A percentile compares a stretch with the other conserved stretches of the same genome.
Evolutionary conservation across 2,329 filamentous ascomycete species (phyloP).

Genomic region (Bretziella fagacearum): DNA sequence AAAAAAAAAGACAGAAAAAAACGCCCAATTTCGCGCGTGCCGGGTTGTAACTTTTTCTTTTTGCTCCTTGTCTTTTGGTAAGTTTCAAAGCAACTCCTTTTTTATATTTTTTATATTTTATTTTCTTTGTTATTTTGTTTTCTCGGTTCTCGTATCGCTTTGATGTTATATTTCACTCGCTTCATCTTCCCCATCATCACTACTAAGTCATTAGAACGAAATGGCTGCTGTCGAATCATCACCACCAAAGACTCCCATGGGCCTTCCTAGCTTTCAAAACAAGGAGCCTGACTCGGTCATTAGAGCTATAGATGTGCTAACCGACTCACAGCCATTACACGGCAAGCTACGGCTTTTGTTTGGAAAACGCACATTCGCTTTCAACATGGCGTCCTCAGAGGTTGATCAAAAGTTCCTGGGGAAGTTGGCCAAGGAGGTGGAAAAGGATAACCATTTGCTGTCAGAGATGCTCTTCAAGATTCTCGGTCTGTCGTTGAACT

Average conservation of each 20-base stretch:
- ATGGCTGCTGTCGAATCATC: neutral
- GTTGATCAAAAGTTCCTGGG: slow-evolving; percentile 96
- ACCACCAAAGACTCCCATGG: neutral
- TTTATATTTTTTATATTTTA: neutral
- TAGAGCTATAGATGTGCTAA: neutral
- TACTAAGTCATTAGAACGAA: neutral
- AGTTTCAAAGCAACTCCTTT: neutral
- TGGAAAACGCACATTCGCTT: neutral
- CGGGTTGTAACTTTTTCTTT: neutral
- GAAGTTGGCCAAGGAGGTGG: slow-evolving; percentile 66
- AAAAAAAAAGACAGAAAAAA: neutral
- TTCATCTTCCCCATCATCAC: neutral
- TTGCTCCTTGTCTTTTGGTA: neutral
- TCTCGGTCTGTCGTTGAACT: slow-evolving; percentile 72
- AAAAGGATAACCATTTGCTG: slow-evolving; percentile 60
- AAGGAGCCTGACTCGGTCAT: slow-evolving; percentile 1
- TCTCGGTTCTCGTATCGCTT: neutral
- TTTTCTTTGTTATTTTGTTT: neutral
- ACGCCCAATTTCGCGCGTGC: neutral
- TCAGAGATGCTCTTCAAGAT: slow-evolving; percentile 78
- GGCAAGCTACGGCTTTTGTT: neutral
- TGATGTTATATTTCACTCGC: neutral
- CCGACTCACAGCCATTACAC: neutral
- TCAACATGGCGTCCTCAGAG: slow-evolving; percentile 77
- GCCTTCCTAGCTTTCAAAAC: neutral